Evolutionary conservation across 768 basidiomycete species (phyloP).

Genomic region (Wakefieldia striispora): DNA sequence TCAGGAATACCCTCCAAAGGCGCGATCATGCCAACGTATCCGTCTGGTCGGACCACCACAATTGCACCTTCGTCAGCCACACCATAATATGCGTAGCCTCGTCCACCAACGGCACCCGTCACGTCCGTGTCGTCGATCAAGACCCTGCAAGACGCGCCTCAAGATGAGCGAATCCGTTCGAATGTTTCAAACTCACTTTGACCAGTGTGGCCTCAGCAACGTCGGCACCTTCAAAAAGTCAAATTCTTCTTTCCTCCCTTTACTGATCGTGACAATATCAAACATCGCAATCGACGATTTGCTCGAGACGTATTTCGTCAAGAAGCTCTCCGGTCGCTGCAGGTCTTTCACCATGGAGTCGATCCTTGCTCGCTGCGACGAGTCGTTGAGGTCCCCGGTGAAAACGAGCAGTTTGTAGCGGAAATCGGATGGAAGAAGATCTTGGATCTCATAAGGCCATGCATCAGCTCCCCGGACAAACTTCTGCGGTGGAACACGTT

Average conservation of each 20-base stretch:
- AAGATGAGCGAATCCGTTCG: not conserved
- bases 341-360: conserved; percentile 29
- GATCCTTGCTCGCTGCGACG: conserved; percentile 23
- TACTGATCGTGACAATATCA: conserved; percentile 27
- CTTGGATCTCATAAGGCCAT: conserved; percentile 48
- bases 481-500: conserved; percentile 48
- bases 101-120: conserved; percentile 44
- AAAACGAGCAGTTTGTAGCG: conserved; percentile 52
- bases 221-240: conserved; percentile 33
- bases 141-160: conserved; percentile 40
- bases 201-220: conserved; percentile 39
- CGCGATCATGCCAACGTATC: conserved; percentile 58
- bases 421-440: conserved; percentile 45
- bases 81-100: conserved; percentile 57
- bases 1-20: conserved; percentile 40
- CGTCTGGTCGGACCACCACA: conserved; percentile 36
- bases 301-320: conserved; percentile 23
- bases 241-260: conserved; percentile 33
- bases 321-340: conserved; percentile 23
- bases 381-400: conserved; percentile 32
- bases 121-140: conserved; percentile 56
- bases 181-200: conserved; percentile 34
- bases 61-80: conserved; percentile 28
- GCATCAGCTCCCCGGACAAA: conserved; percentile 48
- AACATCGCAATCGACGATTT: conserved; percentile 28